phyloP scores from a whole-genome alignment of 441 rosid species.

The Capsella rubella region DNA sequence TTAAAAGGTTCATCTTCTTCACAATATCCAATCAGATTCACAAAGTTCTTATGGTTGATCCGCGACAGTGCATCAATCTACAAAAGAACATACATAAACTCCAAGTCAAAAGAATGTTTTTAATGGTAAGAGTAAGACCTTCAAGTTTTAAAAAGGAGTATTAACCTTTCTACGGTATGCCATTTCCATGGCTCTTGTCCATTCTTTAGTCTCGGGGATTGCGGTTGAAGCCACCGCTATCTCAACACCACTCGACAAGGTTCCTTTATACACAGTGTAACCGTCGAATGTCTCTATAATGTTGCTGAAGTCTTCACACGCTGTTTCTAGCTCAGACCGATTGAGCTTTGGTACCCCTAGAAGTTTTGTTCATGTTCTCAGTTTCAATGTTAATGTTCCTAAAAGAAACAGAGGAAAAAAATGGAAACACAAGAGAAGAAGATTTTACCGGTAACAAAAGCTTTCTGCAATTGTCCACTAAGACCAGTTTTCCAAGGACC shows the following conservation, averaged over 20 bases:
- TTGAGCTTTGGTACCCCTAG: conserved; percentile 95
- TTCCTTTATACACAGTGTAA: conserved; percentile 94
- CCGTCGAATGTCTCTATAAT: conserved; percentile 91
- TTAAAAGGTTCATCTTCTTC: conserved; percentile 84
- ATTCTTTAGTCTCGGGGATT: conserved; percentile 72
- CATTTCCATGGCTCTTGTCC: conserved; percentile 95
- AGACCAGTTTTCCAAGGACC: conserved; percentile 97
- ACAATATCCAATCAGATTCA: conserved; percentile 87
- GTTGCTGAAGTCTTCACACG: conserved; percentile 99
- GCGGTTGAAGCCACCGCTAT: conserved; percentile 93
- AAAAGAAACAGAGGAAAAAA: background rate
- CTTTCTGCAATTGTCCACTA: conserved; percentile 93
- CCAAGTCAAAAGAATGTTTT: conserved; percentile 14
- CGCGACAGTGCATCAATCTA: conserved; percentile 93
- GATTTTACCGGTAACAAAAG: conserved; percentile 80
- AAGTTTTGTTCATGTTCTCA: conserved; percentile 20
- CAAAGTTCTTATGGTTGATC: conserved; percentile 81
- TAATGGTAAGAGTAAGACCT: background rate
- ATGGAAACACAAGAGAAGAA: conserved; percentile 48
- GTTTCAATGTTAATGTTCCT: conserved; percentile 33
- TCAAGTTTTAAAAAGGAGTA: background rate
- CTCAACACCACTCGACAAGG: conserved; percentile 88
- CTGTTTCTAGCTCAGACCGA: conserved; percentile 85
- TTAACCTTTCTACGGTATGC: conserved; percentile 90
- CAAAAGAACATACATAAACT: conserved; percentile 26